Base-by-base conservation (phyloP, 2,329 filamentous ascomycete genomes). In the Massarina eburnea region DNA sequence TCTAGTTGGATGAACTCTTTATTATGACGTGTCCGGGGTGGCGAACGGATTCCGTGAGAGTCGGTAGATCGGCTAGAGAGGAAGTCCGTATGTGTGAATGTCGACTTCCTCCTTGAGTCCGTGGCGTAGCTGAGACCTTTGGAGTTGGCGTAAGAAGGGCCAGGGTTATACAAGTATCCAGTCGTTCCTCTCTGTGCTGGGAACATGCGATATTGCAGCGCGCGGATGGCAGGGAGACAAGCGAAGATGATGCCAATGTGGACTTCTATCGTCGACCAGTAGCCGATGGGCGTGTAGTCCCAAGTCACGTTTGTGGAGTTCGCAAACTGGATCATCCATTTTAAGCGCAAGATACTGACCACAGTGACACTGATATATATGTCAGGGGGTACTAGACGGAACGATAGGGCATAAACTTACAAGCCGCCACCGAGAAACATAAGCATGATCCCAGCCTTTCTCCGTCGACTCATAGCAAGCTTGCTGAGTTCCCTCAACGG, bases 321-420 rank as follows among this genome's bases (percentile, higher is more conserved):
- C 9, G 70, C 68, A 49, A 77, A 76, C 18, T 69, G 58, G 29
- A 76, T 67, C 36, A 77, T 60, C 17, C 67, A 72, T 19, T 71
- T 66, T 3, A 77, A 55, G 8, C 74, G 71, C 21, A 76, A 55
- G 20, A 72, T 67, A 44, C 71, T 74, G 48, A 76, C 63, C n/a
- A 77, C 48, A 2, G 72, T 76, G 30, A 75, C 71, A 42, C 71
- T 76, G 29, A 41, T 8, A 51, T 8, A 20, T 12, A 10, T 17
- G 17, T 20, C 17, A 18, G 8, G 9, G 30, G 5, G 17, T 10
- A 41, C 7, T 18, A 18, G 29, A 24, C 30, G 8, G 24, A 17
- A 30, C 26, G 6, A 24, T 29, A 19, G 18, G 37, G 41, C n/a
- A n/a, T n/a, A 18, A 1, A 60, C 71, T 57, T 61, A 75, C 72